Evolutionary conservation across 208 protist genomes (phyloP), one percentile per base, ranked within the genome.

Genomic region (Crithidia acanthocephali): DNA sequence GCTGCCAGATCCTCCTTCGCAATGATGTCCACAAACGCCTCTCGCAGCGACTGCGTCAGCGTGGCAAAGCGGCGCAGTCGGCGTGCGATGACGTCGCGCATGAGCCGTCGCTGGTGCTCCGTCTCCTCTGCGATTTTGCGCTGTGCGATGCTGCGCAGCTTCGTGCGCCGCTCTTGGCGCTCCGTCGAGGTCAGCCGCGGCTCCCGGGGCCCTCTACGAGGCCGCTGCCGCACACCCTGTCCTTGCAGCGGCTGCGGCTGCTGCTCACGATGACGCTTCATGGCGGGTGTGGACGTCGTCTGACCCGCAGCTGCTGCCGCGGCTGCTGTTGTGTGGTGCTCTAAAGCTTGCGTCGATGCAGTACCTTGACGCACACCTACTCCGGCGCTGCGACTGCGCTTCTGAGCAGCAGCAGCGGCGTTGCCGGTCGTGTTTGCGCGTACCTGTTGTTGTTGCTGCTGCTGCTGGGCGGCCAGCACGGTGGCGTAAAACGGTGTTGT

Each of bases 71-170:
- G 58, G 3, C 79, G 78, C 5, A 91, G 59, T 3, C 80, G 78
- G n/a, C 74, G 65, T 25, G 65, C 62, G 37, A 89, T 50, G 18
- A 58, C 65, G 47, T 89, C 81, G 16, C 88, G 88, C 69, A 86
- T 70, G 27, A 51, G 47, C 2, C 85, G 88, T 1, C 79, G 78
- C 37, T 81, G 76, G 13, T 69, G 51, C 40, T 67, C 75, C 20
- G 76, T 60, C 30, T 67, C 59, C 25, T 76, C 73, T 15, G 45
- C 22, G 13, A 78, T 75, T 30, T 67, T 81, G 2, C 75, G 68
- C 35, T 66, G 28, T 22, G 73, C 71, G 42, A 73, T 79, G n/a
- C 51, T 51, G 40, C 70, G 70, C 27, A 73, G 60, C 25, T 76
- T 74, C 18, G 30, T n/a, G 28, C 62, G 66, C 23, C 68, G 74